Conservation (phyloP, 805 yeast genomes). For the Metschnikowia henanensis region DNA sequence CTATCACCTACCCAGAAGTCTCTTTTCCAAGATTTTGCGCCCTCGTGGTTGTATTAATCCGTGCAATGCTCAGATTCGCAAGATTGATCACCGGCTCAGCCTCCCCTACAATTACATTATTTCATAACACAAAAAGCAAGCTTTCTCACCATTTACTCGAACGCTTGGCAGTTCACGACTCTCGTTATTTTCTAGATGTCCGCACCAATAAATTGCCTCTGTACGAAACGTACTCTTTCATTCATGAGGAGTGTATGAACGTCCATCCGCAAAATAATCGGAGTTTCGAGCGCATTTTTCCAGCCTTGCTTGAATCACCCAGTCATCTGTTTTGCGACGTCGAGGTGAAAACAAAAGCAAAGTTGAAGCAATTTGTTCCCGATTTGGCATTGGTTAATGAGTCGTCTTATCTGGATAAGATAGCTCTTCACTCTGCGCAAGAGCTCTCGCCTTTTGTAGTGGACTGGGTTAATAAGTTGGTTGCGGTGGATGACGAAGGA, state of each 20-base stretch:
- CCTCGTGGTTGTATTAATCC: conserved; percentile 1
- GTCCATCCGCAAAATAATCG: conserved; percentile 22
- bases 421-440: conserved; percentile 12
- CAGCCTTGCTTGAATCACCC: conserved; percentile 19
- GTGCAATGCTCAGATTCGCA: conserved; percentile 19
- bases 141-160: conserved; percentile 28
- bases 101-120: conserved; percentile 25
- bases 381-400: conserved; percentile 19
- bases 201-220: conserved; percentile 20
- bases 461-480: conserved; percentile 59
- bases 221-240: conserved; percentile 19
- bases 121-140: conserved; percentile 31
- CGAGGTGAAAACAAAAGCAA: conserved; percentile 16
- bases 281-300: conserved; percentile 21
- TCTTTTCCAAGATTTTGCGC: not conserved
- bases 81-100: conserved; percentile 16
- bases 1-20: not conserved
- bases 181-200: conserved; percentile 23
- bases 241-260: conserved; percentile 22
- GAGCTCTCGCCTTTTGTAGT: conserved; percentile 38
- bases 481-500: conserved; percentile 49
- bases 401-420: conserved; percentile 13
- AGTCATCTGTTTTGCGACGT: conserved; percentile 19
- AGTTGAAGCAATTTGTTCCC: conserved; percentile 20
- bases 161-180: conserved; percentile 21